Evolutionary conservation across 2,329 filamentous ascomycete genomes (phyloP).

Genomic region (Aureobasidium sp.): DNA sequence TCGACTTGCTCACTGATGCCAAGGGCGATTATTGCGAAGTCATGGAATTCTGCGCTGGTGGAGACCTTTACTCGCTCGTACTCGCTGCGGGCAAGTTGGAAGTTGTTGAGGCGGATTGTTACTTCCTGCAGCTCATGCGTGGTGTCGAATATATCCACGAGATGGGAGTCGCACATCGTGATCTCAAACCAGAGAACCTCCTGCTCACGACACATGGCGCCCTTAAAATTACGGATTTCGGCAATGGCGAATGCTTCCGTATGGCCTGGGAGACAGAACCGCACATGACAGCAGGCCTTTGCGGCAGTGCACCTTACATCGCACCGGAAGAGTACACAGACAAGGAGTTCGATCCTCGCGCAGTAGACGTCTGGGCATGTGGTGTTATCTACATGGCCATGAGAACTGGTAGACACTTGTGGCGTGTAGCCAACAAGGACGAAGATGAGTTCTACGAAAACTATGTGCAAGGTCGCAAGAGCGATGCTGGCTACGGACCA

Average conservation of each 20-base stretch:
- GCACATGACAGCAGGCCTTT: slow-evolving; percentile 95
- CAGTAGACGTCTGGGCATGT: slow-evolving; percentile 97
- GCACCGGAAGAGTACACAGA: slow-evolving; percentile 93
- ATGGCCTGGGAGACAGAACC: slow-evolving; percentile 99
- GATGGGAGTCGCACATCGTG: slow-evolving; percentile 96
- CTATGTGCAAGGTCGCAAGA: slow-evolving; percentile 84
- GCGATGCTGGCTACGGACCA: slow-evolving; percentile 91
- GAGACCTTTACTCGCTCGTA: slow-evolving; percentile 89
- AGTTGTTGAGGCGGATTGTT: slow-evolving; percentile 89
- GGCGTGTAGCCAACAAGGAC: slow-evolving; percentile 93
- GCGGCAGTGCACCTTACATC: slow-evolving; percentile 94
- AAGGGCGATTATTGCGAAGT: slow-evolving; percentile 98
- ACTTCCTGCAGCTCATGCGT: slow-evolving; percentile 98
- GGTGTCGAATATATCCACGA: slow-evolving; percentile 99
- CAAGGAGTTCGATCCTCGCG: slow-evolving; percentile 90
- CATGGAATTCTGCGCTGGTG: slow-evolving; percentile 98
- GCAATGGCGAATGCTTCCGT: slow-evolving; percentile 97
- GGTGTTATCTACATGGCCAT: slow-evolving; percentile 99
- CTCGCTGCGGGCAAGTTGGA: slow-evolving; percentile 86
- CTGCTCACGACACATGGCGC: slow-evolving; percentile 85
- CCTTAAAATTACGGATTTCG: slow-evolving; percentile 97
- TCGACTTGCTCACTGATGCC: slow-evolving; percentile 88
- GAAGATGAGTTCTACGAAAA: slow-evolving; percentile 96
- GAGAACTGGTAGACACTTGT: slow-evolving; percentile 90
- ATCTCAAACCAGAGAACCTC: slow-evolving; percentile 94